Percentiles rank a stretch among this genome's conserved stretches.
phyloP scores from a whole-genome alignment of 805 yeast genomes.

The Jamesozyma hellenica region DNA sequence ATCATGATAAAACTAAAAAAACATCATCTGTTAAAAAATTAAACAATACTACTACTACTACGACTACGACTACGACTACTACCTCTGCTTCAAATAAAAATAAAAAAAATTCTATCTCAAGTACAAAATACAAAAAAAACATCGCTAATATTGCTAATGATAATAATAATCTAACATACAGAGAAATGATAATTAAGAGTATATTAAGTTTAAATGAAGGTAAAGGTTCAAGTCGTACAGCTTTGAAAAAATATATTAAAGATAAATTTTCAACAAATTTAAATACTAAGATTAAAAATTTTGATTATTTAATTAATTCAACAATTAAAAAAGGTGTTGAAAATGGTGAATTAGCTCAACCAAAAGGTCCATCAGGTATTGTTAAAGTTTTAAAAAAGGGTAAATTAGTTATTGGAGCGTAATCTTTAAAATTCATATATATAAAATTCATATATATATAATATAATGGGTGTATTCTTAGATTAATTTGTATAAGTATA shows the following conservation, averaged over 20 bases:
- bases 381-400: constrained; percentile 21
- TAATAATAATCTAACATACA: constrained; percentile 15
- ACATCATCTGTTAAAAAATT: constrained; percentile 17
- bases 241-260: constrained; percentile 71
- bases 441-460: neutral
- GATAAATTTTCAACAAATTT: constrained; percentile 37
- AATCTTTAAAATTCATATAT: neutral
- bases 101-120: too few species aligned
- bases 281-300: constrained; percentile 47
- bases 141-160: constrained; percentile 2
- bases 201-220: constrained; percentile 65
- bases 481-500: neutral
- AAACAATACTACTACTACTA: neutral
- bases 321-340: constrained; percentile 78
- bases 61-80: constrained; percentile 13
- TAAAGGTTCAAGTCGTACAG: constrained; percentile 77
- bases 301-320: constrained; percentile 56
- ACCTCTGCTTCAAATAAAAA: too few species aligned
- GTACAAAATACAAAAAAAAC: too few species aligned
- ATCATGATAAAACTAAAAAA: too few species aligned
- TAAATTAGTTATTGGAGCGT: constrained; percentile 22
- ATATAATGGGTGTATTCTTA: neutral
- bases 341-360: constrained; percentile 68
- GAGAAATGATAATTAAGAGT: constrained; percentile 41
- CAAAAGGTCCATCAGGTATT: constrained; percentile 60